phyloP scores from a whole-genome alignment of 169 alveolate species.

The Nephromyces sp. region DNA sequence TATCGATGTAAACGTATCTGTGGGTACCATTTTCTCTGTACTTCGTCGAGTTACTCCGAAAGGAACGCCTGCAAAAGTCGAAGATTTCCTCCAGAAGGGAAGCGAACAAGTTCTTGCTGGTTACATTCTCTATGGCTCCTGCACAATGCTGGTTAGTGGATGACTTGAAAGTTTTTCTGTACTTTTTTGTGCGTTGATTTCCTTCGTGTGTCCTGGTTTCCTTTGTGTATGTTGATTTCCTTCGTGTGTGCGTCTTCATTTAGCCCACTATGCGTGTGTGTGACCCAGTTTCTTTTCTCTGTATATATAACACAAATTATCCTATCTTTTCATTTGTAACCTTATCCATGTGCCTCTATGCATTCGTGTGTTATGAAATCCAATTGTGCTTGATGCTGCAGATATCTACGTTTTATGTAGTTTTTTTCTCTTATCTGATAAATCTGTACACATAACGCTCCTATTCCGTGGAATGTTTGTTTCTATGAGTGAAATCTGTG shows the following conservation, averaged over 20 bases:
- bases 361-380: too few species aligned
- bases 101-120: constrained; percentile 45
- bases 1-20: constrained; percentile 64
- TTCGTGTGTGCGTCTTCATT: neutral
- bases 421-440: too few species aligned
- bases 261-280: neutral
- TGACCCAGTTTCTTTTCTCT: too few species aligned
- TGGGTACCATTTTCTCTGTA: constrained; percentile 68
- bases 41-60: constrained; percentile 38
- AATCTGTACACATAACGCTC: too few species aligned
- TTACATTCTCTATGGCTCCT: constrained; percentile 51
- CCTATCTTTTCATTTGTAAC: too few species aligned
- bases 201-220: neutral
- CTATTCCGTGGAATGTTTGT: too few species aligned
- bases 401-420: too few species aligned
- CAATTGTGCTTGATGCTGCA: too few species aligned
- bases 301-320: too few species aligned
- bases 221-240: neutral
- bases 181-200: neutral
- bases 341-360: too few species aligned
- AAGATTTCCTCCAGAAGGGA: constrained; percentile 52
- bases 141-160: constrained; percentile 39
- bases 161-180: too few species aligned
- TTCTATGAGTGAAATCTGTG: too few species aligned
- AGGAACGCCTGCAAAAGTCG: constrained; percentile 22